Evolutionary conservation across 1,284 basidiomycete genomes (phyloP).

Genomic region (Sparassis latifolia): DNA sequence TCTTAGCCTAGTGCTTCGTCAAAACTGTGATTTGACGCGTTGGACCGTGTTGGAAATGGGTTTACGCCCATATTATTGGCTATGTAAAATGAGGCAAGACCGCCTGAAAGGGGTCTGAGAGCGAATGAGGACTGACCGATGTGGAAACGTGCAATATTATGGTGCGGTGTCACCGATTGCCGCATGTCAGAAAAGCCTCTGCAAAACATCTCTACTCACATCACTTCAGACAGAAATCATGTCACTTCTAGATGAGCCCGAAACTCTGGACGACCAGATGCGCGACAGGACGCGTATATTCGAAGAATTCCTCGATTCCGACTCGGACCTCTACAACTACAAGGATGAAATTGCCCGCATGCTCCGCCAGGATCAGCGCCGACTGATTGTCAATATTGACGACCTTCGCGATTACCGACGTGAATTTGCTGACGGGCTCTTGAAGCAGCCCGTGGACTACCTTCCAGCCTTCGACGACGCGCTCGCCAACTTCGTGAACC

Average conservation of each 20-base stretch:
- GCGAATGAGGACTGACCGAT: too few species aligned
- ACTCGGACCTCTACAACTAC: slow-evolving; percentile 78
- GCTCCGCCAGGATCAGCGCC: slow-evolving; percentile 79
- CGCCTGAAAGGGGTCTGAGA: too few species aligned
- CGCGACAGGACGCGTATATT: slow-evolving; percentile 75
- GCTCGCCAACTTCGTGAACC: slow-evolving; percentile 69
- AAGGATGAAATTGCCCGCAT: slow-evolving; percentile 81
- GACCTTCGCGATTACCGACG: slow-evolving; percentile 93
- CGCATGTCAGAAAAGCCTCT: too few species aligned
- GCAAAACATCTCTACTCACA: too few species aligned
- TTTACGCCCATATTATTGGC: too few species aligned
- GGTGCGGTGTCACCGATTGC: too few species aligned
- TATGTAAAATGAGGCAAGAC: too few species aligned
- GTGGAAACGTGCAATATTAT: too few species aligned
- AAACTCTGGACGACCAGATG: slow-evolving; percentile 66
- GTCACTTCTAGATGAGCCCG: slow-evolving; percentile 54
- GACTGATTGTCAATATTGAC: slow-evolving; percentile 95
- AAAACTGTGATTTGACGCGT: too few species aligned
- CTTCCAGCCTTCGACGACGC: slow-evolving; percentile 93
- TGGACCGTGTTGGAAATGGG: too few species aligned
- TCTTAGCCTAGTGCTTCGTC: too few species aligned
- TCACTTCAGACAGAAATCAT: slow-evolving; percentile 28
- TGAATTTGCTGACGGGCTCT: slow-evolving; percentile 73
- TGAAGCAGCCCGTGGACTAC: slow-evolving; percentile 86
- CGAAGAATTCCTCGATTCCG: slow-evolving; percentile 82